Conservation (phyloP, 2,329 filamentous ascomycete species). For the Canariomyces notabilis region DNA sequence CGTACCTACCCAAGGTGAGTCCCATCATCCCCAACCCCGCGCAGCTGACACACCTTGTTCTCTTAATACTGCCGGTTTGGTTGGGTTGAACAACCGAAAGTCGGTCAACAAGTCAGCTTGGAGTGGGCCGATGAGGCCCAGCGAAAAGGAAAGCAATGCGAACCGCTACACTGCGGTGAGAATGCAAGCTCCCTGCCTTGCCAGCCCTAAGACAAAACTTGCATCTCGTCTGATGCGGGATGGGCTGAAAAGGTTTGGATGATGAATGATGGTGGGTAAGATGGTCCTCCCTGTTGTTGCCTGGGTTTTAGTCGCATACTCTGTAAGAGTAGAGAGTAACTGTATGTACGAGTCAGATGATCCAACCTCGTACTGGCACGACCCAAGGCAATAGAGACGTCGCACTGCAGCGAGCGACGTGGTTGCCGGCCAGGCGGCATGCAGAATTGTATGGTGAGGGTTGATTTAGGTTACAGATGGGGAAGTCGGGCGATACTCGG, state of each 20-base stretch:
- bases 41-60: too few species aligned
- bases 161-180: not conserved
- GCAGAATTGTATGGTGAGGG: too few species aligned
- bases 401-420: constrained; percentile 13
- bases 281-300: not conserved
- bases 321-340: too few species aligned
- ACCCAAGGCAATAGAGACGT: constrained; percentile 6
- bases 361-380: constrained; percentile 3
- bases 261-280: not conserved
- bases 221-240: not conserved
- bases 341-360: constrained; percentile 6
- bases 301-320: too few species aligned
- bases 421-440: constrained; percentile 1
- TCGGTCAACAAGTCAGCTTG: not conserved
- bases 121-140: not conserved
- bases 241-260: not conserved
- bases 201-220: not conserved
- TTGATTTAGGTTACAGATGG: too few species aligned
- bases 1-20: too few species aligned
- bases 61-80: too few species aligned
- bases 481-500: too few species aligned
- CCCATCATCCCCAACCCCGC: too few species aligned
- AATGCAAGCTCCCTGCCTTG: not conserved
- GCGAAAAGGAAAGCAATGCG: not conserved
- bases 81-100: not conserved